Evolutionary conservation across 306 rosid genomes (phyloP).

Genomic region (Ammopiptanthus mongolicus): DNA sequence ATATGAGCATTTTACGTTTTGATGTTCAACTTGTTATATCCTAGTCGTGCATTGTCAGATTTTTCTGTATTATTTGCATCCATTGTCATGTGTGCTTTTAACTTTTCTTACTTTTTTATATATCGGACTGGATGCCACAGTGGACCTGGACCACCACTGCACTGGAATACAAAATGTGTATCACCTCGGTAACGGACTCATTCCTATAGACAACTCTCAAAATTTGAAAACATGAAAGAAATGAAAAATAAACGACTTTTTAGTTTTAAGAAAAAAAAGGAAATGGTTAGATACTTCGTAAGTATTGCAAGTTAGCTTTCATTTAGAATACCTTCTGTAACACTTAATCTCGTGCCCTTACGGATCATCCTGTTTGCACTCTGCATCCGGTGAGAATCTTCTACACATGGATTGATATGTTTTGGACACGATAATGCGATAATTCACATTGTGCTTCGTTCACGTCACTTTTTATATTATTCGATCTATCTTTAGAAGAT

Average conservation of each 20-base stretch:
- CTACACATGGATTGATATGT: background rate
- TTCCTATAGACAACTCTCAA: background rate
- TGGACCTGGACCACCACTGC: too few relatives aligned
- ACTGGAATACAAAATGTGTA: background rate
- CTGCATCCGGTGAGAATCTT: background rate
- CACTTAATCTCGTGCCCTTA: background rate
- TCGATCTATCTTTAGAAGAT: background rate
- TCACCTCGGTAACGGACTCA: background rate
- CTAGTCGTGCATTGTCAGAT: background rate
- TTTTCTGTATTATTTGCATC: slow-evolving; percentile 5
- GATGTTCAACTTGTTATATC: background rate
- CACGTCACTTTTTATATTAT: background rate
- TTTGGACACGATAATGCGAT: background rate
- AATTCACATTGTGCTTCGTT: background rate
- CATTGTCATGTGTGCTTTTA: background rate
- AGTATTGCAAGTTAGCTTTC: background rate
- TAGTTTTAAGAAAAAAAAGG: background rate
- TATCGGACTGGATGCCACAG: background rate
- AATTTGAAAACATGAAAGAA: background rate
- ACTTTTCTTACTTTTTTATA: background rate
- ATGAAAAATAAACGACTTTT: background rate
- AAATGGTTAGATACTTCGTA: background rate
- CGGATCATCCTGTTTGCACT: background rate
- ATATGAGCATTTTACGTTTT: slow-evolving; percentile 17
- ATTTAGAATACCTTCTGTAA: background rate